Base-by-base conservation (phyloP, 129 eudicot genomes). In the Scalesia atractyloides region DNA sequence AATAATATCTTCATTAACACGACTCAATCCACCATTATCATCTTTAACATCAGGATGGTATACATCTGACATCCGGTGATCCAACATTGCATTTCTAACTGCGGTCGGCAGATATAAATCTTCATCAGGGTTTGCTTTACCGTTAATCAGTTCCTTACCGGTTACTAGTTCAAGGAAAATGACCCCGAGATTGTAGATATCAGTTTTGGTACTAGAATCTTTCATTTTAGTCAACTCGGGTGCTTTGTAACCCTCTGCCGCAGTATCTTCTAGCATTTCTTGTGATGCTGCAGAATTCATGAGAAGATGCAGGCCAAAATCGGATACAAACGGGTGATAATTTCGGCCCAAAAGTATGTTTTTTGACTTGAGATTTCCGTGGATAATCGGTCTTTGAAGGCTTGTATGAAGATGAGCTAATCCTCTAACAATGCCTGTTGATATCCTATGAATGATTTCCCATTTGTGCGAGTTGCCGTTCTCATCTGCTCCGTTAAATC, bases 361-460 rank as follows among this genome's bases (percentile, higher is more conserved):
- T 63, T 88, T 86, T 7, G 97, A 86, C 82, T 90, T 95, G 78
- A 95, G 89, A 80, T 95, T 95, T 54, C 99, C 99, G 70, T 95
- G 99, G 65, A 95, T 76, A 64, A 95, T 66, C 13, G 96, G 97
- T 64, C 78, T 88, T 39, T 80, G 89, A 47, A 84, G 79, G 4
- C 80, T 83, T 4, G 84, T 81, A 65, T 95, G 99, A 20, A 95
- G 97, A 86, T 83, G 69, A 34, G 81, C 81, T 59, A 95, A 33
- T 64, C 87, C 99, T 79, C 76, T 80, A 47, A 84, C 96, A 47
- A 95, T 84, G 10, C 97, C 96, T 5, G 64, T 67, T 43, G 97
- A 80, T 69, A 95, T 90, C 66, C 60, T 83, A 48, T 78, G 73
- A 37, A 91, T 85, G 66, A 83, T 68, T 39, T 81, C 86, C 99